Percentiles rank a stretch among this genome's conserved stretches.
Conservation (phyloP, 768 basidiomycete genomes). For the Nidularia sp. region DNA sequence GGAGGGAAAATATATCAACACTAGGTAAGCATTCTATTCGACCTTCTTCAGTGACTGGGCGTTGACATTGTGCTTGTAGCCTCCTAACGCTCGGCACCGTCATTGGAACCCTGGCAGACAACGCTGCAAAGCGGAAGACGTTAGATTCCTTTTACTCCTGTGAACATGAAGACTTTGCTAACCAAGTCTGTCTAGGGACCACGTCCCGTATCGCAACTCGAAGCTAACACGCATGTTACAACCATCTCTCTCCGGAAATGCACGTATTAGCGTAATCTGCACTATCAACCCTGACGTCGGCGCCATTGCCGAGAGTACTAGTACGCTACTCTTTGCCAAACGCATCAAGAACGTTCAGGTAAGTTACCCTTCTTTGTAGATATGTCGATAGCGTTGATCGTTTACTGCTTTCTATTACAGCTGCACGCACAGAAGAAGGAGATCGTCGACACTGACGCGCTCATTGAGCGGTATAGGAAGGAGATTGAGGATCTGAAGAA, state of each 20-base stretch:
- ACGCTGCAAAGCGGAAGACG: not conserved
- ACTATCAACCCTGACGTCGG: conserved; percentile 84
- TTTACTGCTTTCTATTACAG: conserved; percentile 18
- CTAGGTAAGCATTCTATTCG: conserved; percentile 40
- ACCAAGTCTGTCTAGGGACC: conserved; percentile 46
- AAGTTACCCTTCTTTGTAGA: conserved; percentile 9
- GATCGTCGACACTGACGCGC: conserved; percentile 86
- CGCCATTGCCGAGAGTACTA: conserved; percentile 81
- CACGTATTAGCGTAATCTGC: conserved; percentile 93
- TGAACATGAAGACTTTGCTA: not conserved
- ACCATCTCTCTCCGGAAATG: conserved; percentile 92
- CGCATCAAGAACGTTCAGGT: conserved; percentile 88
- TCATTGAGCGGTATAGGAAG: conserved; percentile 90
- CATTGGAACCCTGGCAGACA: not conserved
- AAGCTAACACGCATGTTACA: conserved; percentile 94
- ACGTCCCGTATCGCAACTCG: conserved; percentile 93
- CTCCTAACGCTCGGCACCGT: not conserved
- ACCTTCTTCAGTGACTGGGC: no score
- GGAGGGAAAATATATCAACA: conserved; percentile 97
- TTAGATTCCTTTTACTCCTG: not conserved
- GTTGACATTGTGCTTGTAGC: not conserved
- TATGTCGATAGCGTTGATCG: not conserved
- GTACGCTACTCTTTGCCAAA: conserved; percentile 88
- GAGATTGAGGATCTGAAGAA: conserved; percentile 89
- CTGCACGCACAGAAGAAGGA: conserved; percentile 91